Percentiles rank a stretch among this genome's conserved stretches.
These are phyloP conservation scores for Geotrichum reessii DNA, from an alignment of 1,139 yeast genomes.

Conservation along the genomic window DNA sequence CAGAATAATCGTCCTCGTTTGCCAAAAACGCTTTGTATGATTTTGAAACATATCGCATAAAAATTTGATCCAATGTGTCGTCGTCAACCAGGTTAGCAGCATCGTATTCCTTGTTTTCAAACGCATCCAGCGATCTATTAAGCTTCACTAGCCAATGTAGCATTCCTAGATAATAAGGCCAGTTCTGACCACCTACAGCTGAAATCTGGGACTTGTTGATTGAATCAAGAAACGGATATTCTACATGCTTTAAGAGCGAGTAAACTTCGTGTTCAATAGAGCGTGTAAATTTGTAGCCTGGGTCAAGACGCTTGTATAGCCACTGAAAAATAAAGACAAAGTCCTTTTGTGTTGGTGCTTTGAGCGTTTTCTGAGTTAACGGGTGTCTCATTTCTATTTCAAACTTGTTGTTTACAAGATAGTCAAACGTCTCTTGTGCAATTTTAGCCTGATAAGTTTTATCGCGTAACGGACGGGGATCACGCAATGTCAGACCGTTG, in stretches of 20 bases:
- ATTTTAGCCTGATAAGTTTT: constrained; percentile 65
- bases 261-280: constrained; percentile 74
- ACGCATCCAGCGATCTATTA: constrained; percentile 44
- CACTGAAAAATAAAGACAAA: constrained; percentile 75
- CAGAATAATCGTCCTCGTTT: constrained; percentile 48
- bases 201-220: constrained; percentile 79
- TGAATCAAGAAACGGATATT: constrained; percentile 76
- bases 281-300: constrained; percentile 63
- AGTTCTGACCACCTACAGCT: constrained; percentile 87
- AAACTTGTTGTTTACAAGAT: constrained; percentile 55
- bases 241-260: constrained; percentile 54
- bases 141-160: constrained; percentile 71
- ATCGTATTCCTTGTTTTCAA: constrained; percentile 38
- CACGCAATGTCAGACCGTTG: constrained; percentile 32
- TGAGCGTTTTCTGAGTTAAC: constrained; percentile 57
- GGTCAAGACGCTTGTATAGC: constrained; percentile 70
- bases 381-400: constrained; percentile 71
- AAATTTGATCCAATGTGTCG: constrained; percentile 49
- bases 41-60: constrained; percentile 58
- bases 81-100: constrained; percentile 37
- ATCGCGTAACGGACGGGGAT: constrained; percentile 77
- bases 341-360: constrained; percentile 83
- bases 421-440: constrained; percentile 44
- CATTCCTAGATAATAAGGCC: constrained; percentile 82
- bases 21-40: constrained; percentile 64